These are phyloP conservation scores for Rhinocladiella similis DNA, from an alignment of 2,329 filamentous ascomycete species.

Conservation along the genomic window DNA sequence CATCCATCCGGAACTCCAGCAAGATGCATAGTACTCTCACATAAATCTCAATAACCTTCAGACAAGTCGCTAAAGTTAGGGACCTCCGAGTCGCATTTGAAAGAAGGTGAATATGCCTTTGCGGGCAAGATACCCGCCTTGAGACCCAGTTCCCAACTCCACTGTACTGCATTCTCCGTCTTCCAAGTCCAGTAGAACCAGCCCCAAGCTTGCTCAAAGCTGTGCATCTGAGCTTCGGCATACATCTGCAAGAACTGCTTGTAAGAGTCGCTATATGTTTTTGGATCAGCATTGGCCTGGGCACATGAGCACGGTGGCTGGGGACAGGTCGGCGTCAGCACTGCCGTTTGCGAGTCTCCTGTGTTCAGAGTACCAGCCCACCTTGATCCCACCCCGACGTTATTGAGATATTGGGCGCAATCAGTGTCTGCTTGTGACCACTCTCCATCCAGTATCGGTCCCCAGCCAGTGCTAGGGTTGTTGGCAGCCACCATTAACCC, in stretches of 20 bases:
- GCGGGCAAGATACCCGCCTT: constrained; percentile 75
- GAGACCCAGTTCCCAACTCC: constrained; percentile 85
- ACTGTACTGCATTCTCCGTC: constrained; percentile 81
- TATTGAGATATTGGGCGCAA: constrained; percentile 83
- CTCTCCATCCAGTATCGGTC: constrained; percentile 91
- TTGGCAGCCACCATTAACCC: constrained; percentile 72
- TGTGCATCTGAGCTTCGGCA: constrained; percentile 93
- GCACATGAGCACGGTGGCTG: constrained; percentile 70
- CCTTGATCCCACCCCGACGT: constrained; percentile 81
- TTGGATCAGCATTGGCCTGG: constrained; percentile 71
- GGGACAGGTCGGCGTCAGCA: constrained; percentile 74
- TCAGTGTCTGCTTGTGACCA: constrained; percentile 98
- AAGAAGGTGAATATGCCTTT: constrained; percentile 70
- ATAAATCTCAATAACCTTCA: constrained; percentile 20
- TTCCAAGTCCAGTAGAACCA: constrained; percentile 99
- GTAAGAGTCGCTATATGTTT: constrained; percentile 69
- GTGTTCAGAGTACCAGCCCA: constrained; percentile 84
- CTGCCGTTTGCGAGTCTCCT: constrained; percentile 60
- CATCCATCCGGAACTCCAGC: not conserved
- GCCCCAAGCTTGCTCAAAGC: constrained; percentile 89
- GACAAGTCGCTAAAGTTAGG: constrained; percentile 41
- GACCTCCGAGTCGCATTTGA: constrained; percentile 59
- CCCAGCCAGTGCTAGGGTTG: constrained; percentile 66
- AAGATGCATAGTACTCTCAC: not conserved
- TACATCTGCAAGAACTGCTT: constrained; percentile 86